A percentile compares a stretch with the other conserved stretches of the same genome.
Conservation (phyloP, 352 stramenopile species). For the Phytophthora macrochlamydospora region DNA sequence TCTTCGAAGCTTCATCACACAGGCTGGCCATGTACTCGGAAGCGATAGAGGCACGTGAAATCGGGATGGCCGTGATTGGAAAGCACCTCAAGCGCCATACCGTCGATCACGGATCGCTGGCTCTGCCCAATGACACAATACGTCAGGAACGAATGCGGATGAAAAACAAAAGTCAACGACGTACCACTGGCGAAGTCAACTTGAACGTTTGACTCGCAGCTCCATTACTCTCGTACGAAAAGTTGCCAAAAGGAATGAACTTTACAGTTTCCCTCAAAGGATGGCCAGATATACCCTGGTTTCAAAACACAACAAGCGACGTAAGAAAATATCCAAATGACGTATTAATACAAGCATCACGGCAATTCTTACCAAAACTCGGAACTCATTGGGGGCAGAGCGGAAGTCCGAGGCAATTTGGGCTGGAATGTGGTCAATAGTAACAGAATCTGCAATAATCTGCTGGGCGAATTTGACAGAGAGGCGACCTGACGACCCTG, state of each 20-base stretch:
- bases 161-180: constrained; percentile 1
- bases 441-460: constrained; percentile 71
- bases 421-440: constrained; percentile 82
- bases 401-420: constrained; percentile 73
- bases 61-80: constrained; percentile 87
- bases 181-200: constrained; percentile 48
- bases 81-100: constrained; percentile 72
- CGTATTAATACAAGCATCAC: background rate
- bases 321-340: background rate
- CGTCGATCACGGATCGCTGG: constrained; percentile 61
- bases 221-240: constrained; percentile 63
- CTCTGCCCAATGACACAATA: constrained; percentile 25
- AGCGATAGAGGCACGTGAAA: constrained; percentile 92
- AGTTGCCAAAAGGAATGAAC: constrained; percentile 72
- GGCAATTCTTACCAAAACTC: constrained; percentile 49
- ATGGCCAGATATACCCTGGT: constrained; percentile 53
- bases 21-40: constrained; percentile 75
- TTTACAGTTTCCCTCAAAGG: constrained; percentile 47
- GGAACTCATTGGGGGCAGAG: constrained; percentile 69
- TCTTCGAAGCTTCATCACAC: constrained; percentile 15
- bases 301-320: background rate
- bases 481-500: constrained; percentile 58
- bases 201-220: constrained; percentile 72
- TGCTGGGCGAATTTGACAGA: constrained; percentile 75
- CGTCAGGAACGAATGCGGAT: background rate